phyloP scores from a whole-genome alignment of 1,284 basidiomycete genomes.

The Fomitopsis pinicola region DNA sequence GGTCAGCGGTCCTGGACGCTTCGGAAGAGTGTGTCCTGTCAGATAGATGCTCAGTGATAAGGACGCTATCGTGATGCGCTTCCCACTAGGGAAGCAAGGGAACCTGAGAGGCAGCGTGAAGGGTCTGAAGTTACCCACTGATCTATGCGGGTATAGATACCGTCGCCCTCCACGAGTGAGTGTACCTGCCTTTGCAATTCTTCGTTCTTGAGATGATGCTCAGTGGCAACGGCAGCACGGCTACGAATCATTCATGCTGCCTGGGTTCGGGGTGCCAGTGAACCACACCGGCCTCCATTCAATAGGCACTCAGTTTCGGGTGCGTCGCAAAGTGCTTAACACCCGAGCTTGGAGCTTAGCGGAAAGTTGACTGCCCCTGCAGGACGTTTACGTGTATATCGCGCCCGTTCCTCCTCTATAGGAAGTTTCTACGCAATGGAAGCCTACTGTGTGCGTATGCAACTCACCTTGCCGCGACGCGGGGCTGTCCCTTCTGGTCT shows the following conservation, averaged over 20 bases:
- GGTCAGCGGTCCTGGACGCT: not conserved
- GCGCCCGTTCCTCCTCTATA: not conserved
- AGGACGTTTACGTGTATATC: not conserved
- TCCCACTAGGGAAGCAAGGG: not conserved
- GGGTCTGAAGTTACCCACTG: not conserved
- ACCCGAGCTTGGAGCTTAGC: not conserved
- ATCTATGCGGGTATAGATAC: not conserved
- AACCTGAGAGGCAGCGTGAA: not conserved
- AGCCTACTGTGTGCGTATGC: not conserved
- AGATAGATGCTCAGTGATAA: not conserved
- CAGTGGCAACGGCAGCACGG: too few relatives aligned
- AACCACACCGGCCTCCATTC: too few relatives aligned
- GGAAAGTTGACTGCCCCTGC: not conserved
- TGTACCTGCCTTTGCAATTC: too few relatives aligned
- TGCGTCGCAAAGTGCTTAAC: not conserved
- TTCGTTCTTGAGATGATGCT: too few relatives aligned
- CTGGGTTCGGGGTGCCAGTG: too few relatives aligned
- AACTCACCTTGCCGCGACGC: not conserved
- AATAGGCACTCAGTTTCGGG: too few relatives aligned
- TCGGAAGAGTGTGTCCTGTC: not conserved
- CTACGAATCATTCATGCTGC: too few relatives aligned
- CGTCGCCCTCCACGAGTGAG: too few relatives aligned
- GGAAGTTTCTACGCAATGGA: not conserved
- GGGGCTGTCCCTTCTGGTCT: not conserved
- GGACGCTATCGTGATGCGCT: not conserved